Evolutionary conservation across 306 rosid genomes (phyloP).

Genomic region (Comarum palustre): DNA sequence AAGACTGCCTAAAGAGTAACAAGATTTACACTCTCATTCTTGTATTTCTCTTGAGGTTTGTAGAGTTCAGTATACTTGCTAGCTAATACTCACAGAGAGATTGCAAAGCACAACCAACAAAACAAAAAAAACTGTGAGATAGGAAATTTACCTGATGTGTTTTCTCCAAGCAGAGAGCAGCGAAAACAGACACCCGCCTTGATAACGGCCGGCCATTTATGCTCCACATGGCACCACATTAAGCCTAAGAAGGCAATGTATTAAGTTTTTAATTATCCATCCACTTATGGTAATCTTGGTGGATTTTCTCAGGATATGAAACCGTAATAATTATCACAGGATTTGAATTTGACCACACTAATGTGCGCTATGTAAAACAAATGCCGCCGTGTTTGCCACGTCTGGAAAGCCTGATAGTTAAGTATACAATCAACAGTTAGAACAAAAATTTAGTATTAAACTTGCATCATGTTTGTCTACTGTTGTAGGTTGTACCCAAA

Average conservation of each 20-base stretch:
- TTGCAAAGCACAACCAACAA: slow-evolving; percentile 10
- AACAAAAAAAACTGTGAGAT: background rate
- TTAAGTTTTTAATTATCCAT: slow-evolving; percentile 1
- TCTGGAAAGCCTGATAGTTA: slow-evolving; percentile 20
- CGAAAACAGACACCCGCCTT: background rate
- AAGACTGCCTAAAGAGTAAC: slow-evolving; percentile 1
- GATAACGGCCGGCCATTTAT: background rate
- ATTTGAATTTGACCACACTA: slow-evolving; percentile 7
- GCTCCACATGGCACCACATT: background rate
- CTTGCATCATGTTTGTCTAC: background rate
- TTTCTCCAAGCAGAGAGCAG: background rate
- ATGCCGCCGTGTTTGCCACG: background rate
- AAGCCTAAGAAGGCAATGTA: slow-evolving; percentile 18
- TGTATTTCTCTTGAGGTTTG: background rate
- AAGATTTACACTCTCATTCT: background rate
- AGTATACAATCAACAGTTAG: background rate
- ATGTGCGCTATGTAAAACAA: background rate
- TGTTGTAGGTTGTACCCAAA: background rate
- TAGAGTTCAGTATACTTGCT: background rate
- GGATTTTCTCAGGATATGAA: slow-evolving; percentile 17
- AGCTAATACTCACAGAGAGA: background rate
- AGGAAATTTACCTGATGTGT: slow-evolving; percentile 2
- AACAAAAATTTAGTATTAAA: background rate
- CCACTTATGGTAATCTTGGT: slow-evolving; percentile 27
- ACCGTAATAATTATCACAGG: background rate